phyloP scores from a whole-genome alignment of 768 basidiomycete genomes.

The Rhizopogon vesiculosus region DNA sequence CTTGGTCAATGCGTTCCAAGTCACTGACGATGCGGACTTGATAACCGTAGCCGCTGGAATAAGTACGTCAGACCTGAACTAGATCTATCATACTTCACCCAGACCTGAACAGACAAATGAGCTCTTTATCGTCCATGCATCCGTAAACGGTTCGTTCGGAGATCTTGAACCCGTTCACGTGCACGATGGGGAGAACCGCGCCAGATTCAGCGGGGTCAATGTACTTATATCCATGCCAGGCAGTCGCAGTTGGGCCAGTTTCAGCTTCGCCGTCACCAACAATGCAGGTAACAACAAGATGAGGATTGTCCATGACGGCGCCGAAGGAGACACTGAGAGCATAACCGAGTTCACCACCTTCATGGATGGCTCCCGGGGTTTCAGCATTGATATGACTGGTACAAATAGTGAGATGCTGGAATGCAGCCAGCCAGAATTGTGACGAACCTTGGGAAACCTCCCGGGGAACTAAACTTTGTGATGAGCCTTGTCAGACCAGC shows the following conservation, averaged over 20 bases:
- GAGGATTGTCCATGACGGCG: constrained; percentile 87
- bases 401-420: not conserved
- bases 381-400: constrained; percentile 71
- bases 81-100: constrained; percentile 6
- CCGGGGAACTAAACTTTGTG: constrained; percentile 71
- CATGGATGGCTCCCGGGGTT: constrained; percentile 88
- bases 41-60: constrained; percentile 74
- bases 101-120: constrained; percentile 69
- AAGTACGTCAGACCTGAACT: constrained; percentile 1
- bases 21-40: constrained; percentile 80
- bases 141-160: constrained; percentile 88
- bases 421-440: not conserved
- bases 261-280: constrained; percentile 90
- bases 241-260: constrained; percentile 71
- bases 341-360: constrained; percentile 89
- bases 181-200: constrained; percentile 87
- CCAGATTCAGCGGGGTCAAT: constrained; percentile 88
- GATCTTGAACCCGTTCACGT: constrained; percentile 88
- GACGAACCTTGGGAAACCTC: constrained; percentile 74
- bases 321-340: constrained; percentile 84
- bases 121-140: constrained; percentile 86
- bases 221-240: constrained; percentile 88
- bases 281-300: constrained; percentile 75
- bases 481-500: constrained; percentile 65
- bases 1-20: constrained; percentile 60